Base-by-base conservation (phyloP, 805 yeast genomes). In the Candida berthetii region DNA sequence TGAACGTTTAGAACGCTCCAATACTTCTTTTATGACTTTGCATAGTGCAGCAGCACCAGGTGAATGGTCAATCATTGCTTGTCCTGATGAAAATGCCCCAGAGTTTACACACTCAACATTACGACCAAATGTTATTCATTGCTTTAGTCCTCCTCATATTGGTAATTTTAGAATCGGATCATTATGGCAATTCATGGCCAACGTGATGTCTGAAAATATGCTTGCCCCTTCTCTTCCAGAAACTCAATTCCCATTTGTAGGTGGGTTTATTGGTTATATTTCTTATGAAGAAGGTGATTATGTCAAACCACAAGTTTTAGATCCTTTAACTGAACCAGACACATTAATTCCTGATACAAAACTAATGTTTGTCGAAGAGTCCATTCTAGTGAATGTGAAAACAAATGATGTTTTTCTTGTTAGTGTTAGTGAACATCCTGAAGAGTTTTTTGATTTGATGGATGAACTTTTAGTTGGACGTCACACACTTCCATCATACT, bases 11-110 rank as follows among this genome's bases (percentile, higher is more conserved):
- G 47, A 58, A 7, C 50, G 40, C 3, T 43, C 44, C 9, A 38
- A 47, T 2, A 55, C 65, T 27, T 78, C 83, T 42, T 75, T 85
- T 49, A 58, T 84, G 4, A 60, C 85, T 4, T 67, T 88, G 31
- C 83, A 87, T 53, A 83, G 95, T 31, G 95, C 96, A 0, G 75
- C 95, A 0, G 57, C 71, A 1, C 96, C 96, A 0, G 97, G 98
- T 0, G 72, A 78, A 44, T 88, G 95, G 91, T 80, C 96, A 0
- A 80, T 93, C 5, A 75, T 93, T 41, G 96, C 96, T 0, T 49
- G 88, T 1, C 90, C 90, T 0, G 64, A 67, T 4, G 36, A 39
- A 10, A 38, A 47, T 2, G 63, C 70, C 0, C 68, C 68, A 16
- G 72, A 77, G 2, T 66, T 82, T 11, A 72, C 83, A 3, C 88